Evolutionary conservation across 2,329 filamentous ascomycete species (phyloP), one percentile per base, ranked within the genome.

Genomic region (Cytospora mali): DNA sequence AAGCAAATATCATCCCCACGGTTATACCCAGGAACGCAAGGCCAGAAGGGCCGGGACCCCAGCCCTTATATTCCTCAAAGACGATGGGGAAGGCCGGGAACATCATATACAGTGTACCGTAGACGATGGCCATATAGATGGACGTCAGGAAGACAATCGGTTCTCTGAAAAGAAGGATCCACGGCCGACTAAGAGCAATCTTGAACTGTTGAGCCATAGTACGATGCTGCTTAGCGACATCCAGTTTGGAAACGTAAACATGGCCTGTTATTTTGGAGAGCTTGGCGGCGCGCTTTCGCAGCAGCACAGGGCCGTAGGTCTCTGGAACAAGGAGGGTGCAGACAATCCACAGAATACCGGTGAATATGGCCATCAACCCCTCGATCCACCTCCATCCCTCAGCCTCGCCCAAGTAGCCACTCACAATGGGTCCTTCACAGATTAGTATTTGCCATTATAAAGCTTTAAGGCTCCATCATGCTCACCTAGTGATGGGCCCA

Each of bases 351-450:
- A 89, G 79, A 13, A 80, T 74, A 11, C 85, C 86, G 2, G 84
- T 87, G 71, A 90, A 88, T 64, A 84, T 83, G 55, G 84, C 82
- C 75, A 89, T 81, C 10, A 90, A 75, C 2, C 87, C 87, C 74
- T 87, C 81, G 25, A 91, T 83, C 89, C 88, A 91, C 69, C 86
- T 79, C 89, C 89, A 91, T 18, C 87, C 88, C 16, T 80, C 81
- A 2, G 81, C 78, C 71, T 87, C 80, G 11, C 86, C 85, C 1
- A 90, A 75, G 72, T 91, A 92, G 2, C 88, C 88, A 66, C 86
- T 86, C 7, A 84, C 82, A 52, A 91, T 86, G 1, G 89, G 89
- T 0, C 88, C 64, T 66, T 21, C 2, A 7, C 3, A 21, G 4
- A 18, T 65, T 25, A 65, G 64, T 49, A 21, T 49, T 18, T 18